phyloP scores from a whole-genome alignment of 106 monocot species.

The Amphibolis antarctica region DNA sequence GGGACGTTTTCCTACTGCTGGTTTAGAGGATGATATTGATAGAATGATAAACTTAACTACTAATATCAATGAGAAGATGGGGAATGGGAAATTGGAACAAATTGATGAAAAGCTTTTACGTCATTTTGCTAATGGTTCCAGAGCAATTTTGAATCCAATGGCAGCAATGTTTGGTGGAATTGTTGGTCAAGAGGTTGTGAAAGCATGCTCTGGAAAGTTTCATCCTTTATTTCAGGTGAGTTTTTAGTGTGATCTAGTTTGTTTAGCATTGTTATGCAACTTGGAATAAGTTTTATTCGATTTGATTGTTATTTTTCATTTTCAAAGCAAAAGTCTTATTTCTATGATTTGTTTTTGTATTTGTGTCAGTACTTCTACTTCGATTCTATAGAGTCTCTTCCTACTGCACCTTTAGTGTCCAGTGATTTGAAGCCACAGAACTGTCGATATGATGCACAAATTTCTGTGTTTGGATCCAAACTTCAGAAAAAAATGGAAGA shows the following conservation, averaged over 20 bases:
- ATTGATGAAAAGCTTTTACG: conserved; percentile 43
- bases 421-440: conserved; percentile 55
- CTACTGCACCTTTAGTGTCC: conserved; percentile 39
- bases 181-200: conserved; percentile 85
- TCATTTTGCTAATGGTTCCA: conserved; percentile 60
- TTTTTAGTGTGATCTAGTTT: neutral
- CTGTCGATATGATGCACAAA: conserved; percentile 87
- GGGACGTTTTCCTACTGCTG: conserved; percentile 58
- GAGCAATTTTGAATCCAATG: conserved; percentile 83
- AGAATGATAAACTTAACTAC: conserved; percentile 34
- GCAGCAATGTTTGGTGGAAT: conserved; percentile 93
- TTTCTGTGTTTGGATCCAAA: conserved; percentile 81
- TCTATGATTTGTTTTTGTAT: neutral
- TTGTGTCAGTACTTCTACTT: conserved; percentile 78
- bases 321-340: neutral
- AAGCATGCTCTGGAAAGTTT: conserved; percentile 90
- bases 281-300: too few species aligned
- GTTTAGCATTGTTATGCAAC: neutral
- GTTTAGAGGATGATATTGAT: conserved; percentile 49
- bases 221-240: conserved; percentile 83
- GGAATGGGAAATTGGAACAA: conserved; percentile 33
- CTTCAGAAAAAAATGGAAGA: conserved; percentile 78
- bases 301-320: neutral
- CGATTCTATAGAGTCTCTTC: conserved; percentile 87
- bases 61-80: conserved; percentile 41